These are phyloP conservation scores for Pythium dissimile DNA, from an alignment of 352 stramenopile genomes.

Conservation along the genomic window DNA sequence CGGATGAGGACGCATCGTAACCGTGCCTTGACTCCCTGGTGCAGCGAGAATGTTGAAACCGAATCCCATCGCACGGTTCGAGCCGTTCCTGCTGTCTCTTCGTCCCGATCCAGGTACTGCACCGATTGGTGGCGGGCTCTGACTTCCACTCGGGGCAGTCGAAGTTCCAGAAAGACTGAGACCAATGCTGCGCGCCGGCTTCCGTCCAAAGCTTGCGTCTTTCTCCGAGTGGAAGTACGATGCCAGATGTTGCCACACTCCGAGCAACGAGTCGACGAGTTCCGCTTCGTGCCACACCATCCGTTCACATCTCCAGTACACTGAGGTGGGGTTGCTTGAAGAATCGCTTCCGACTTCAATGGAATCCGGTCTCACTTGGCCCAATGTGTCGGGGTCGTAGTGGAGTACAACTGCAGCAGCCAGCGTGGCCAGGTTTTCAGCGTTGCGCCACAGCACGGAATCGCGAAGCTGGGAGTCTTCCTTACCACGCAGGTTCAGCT, in stretches of 20 bases:
- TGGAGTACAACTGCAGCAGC: constrained; percentile 74
- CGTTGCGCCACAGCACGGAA: constrained; percentile 76
- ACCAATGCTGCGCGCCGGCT: constrained; percentile 43
- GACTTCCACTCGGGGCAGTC: constrained; percentile 22
- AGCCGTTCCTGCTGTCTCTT: constrained; percentile 15
- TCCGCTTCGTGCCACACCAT: constrained; percentile 74
- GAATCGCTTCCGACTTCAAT: constrained; percentile 5
- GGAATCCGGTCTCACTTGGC: constrained; percentile 44
- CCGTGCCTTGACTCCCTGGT: constrained; percentile 26
- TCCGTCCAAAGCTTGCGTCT: constrained; percentile 72
- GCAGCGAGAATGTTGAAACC: constrained; percentile 50
- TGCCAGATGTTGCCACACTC: constrained; percentile 79
- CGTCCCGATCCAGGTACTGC: neutral
- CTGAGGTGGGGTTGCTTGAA: constrained; percentile 14
- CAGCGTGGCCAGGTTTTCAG: constrained; percentile 71
- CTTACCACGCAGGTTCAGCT: constrained; percentile 63
- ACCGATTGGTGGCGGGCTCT: constrained; percentile 44
- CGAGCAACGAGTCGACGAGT: constrained; percentile 68
- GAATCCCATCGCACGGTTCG: constrained; percentile 41
- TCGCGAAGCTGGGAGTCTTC: constrained; percentile 62
- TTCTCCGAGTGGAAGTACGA: constrained; percentile 67
- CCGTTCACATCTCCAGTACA: constrained; percentile 79
- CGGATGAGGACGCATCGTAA: constrained; percentile 64
- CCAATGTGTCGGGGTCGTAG: constrained; percentile 74
- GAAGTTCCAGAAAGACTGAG: constrained; percentile 15